Evolutionary conservation across 306 rosid genomes (phyloP), one percentile per base, ranked within the genome.

Genomic region (Clitoria ternatea): DNA sequence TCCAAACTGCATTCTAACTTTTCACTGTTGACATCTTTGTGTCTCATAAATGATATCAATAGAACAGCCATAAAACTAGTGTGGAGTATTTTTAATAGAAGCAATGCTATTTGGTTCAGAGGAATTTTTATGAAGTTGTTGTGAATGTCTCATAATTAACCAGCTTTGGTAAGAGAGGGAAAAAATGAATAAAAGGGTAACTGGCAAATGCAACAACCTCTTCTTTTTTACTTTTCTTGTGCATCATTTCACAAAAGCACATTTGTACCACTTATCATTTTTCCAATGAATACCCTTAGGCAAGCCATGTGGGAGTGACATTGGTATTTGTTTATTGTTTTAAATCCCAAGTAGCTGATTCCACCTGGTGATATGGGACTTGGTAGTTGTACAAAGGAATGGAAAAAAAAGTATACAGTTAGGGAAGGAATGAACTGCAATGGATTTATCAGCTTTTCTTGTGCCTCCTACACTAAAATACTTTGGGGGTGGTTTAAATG

Each of bases 1-100:
- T 40, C 65, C 32, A 47, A 56, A 15, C 61, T 73, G 65, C 43
- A 44, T 40, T 44, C 72, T 55, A 9, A 42, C 18, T 26, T 79
- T 73, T 52, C 29, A 4, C 13, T 42, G 11, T 45, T 33, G 18
- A 49, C 43, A 64, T 19, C n/a, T 61, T 17, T 32, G 17, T 32
- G 61, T 49, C 36, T 43, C 47, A 43, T 19, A 35, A 67, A 50
- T 61, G 69, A 32, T 52, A 24, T 45, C 65, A 29, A 8, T 37
- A 20, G 72, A 68, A 44, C 18, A 29, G 27, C 76, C 47, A 33
- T 72, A 66, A 72, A 66, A 76, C 69, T n/a, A 3, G 47, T 14
- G n/a, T 65, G 32, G 61, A 35, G 30, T 48, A 6, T 63, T 69
- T 76, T 71, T 20, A 27, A 61, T 47, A 53, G 19, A 7, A 27